These are phyloP conservation scores for Xanthoconium stramineum DNA, from an alignment of 768 basidiomycete species.

Conservation along the genomic window DNA sequence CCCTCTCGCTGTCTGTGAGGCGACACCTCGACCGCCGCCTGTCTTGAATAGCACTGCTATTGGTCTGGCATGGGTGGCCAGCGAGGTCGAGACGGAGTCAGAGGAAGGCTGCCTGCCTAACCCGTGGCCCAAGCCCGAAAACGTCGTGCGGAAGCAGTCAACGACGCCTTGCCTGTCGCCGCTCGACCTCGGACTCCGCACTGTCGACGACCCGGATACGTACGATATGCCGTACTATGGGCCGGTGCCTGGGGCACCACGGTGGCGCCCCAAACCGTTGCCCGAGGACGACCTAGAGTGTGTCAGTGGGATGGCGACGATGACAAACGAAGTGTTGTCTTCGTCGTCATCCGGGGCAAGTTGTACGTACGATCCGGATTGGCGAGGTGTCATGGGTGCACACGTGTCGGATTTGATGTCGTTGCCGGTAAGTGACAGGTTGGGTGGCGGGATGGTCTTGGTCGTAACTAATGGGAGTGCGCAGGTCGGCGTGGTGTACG, in stretches of 20 bases:
- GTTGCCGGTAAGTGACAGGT: slow-evolving; percentile 11
- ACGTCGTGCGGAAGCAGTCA: neutral
- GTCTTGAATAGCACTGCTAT: neutral
- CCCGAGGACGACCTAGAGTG: slow-evolving; percentile 11
- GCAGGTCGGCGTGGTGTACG: neutral
- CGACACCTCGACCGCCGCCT: neutral
- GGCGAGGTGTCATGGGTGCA: neutral
- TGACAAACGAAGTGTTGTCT: neutral
- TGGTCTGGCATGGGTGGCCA: neutral
- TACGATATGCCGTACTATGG: neutral
- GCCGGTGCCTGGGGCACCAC: slow-evolving; percentile 25
- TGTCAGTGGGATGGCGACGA: neutral
- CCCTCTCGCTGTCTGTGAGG: slow-evolving; percentile 36
- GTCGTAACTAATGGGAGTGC: neutral
- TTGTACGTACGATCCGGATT: neutral
- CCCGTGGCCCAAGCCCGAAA: neutral
- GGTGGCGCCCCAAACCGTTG: slow-evolving; percentile 14
- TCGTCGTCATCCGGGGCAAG: neutral
- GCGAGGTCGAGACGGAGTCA: neutral
- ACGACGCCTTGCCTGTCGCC: neutral
- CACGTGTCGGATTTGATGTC: neutral
- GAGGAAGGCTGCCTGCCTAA: neutral
- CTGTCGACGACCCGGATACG: slow-evolving; percentile 1
- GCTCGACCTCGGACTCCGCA: neutral
- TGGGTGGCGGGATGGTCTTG: no score